A percentile compares a stretch with the other conserved stretches of the same genome.
Conservation (phyloP, 2,329 filamentous ascomycete species). For the Penicillium sp. region DNA sequence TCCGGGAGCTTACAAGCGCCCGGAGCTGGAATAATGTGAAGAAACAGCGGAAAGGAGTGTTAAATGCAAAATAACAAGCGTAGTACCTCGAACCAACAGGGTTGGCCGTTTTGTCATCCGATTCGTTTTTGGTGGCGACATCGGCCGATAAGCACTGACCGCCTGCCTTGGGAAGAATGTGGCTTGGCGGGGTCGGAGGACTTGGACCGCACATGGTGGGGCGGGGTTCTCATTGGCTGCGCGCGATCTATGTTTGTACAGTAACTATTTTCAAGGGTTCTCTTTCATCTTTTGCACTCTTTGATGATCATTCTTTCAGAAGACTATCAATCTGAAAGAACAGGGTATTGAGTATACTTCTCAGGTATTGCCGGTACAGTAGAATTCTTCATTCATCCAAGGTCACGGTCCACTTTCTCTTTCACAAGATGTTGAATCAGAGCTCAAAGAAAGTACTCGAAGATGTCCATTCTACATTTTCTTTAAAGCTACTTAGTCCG, state of each 20-base stretch:
- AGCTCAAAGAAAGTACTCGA: background rate
- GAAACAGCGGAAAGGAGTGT: background rate
- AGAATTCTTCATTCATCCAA: background rate
- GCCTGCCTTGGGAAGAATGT: background rate
- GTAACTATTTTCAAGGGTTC: background rate
- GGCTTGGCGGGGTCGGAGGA: background rate
- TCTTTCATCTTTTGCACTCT: background rate
- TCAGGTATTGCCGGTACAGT: background rate
- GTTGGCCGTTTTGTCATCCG: slow-evolving; percentile 36
- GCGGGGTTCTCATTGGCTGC: slow-evolving; percentile 17
- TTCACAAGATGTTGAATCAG: background rate
- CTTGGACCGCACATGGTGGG: too few relatives aligned
- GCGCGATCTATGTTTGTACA: slow-evolving; percentile 1
- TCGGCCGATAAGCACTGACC: slow-evolving; percentile 19
- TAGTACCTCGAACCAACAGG: slow-evolving; percentile 20
- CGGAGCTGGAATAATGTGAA: too few relatives aligned
- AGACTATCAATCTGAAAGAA: too few relatives aligned
- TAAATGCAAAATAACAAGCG: background rate
- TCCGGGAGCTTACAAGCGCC: too few relatives aligned
- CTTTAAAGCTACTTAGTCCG: background rate
- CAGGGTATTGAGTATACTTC: too few relatives aligned
- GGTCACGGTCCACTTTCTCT: background rate
- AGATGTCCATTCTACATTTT: background rate
- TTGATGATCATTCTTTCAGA: too few relatives aligned
- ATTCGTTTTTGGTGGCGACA: slow-evolving; percentile 29